Evolutionary conservation across 1,284 basidiomycete species (phyloP).

Genomic region (Tausonia pullulans): DNA sequence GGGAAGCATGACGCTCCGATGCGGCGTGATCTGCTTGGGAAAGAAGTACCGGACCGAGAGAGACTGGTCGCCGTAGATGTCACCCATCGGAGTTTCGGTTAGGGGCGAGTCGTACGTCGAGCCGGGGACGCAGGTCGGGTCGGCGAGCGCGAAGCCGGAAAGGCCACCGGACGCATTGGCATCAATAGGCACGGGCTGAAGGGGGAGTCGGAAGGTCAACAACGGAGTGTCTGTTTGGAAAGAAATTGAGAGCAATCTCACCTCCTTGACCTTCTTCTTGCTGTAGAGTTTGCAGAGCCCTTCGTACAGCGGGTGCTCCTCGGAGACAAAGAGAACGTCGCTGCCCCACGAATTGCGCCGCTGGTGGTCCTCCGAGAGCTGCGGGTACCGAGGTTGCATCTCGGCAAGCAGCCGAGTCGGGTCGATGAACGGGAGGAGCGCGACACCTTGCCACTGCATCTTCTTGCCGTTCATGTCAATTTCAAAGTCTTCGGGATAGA

Average conservation of each 20-base stretch:
- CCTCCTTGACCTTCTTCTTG: slow-evolving; percentile 65
- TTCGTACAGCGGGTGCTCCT: slow-evolving; percentile 74
- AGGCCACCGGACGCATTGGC: slow-evolving; percentile 62
- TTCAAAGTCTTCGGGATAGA: slow-evolving; percentile 85
- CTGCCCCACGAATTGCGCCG: slow-evolving; percentile 77
- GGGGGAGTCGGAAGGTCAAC: not conserved
- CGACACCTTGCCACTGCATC: slow-evolving; percentile 99
- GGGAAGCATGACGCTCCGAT: slow-evolving; percentile 71
- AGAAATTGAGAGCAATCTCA: slow-evolving; percentile 36
- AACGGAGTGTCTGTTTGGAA: not conserved
- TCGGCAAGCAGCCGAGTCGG: slow-evolving; percentile 68
- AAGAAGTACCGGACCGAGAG: slow-evolving; percentile 82
- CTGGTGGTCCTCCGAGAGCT: slow-evolving; percentile 70
- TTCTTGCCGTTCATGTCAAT: slow-evolving; percentile 99
- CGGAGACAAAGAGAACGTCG: slow-evolving; percentile 72
- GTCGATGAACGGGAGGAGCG: slow-evolving; percentile 92
- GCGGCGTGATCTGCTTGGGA: slow-evolving; percentile 73
- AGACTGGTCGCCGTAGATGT: slow-evolving; percentile 77
- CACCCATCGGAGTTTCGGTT: slow-evolving; percentile 40
- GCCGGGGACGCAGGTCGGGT: slow-evolving; percentile 81
- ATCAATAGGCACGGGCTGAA: slow-evolving; percentile 48
- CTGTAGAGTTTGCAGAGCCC: slow-evolving; percentile 80
- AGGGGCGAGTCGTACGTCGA: slow-evolving; percentile 78
- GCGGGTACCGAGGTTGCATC: slow-evolving; percentile 61
- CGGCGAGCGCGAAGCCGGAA: slow-evolving; percentile 65